These are phyloP conservation scores for Sistotremastrum niveocremeum DNA, from an alignment of 768 basidiomycete genomes.

Conservation along the genomic window DNA sequence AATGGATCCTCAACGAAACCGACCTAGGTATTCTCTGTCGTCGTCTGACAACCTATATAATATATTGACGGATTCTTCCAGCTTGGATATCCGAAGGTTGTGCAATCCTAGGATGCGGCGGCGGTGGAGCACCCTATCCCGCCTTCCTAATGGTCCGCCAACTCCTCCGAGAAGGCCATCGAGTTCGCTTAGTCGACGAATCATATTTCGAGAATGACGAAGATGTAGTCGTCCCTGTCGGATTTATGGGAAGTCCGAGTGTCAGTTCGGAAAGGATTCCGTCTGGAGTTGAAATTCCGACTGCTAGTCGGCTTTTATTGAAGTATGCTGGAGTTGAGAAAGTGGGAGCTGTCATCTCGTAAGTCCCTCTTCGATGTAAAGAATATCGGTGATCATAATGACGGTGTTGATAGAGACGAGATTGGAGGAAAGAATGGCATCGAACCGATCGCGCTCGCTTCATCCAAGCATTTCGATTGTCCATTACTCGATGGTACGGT, in stretches of 20 bases:
- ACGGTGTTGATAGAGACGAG: slow-evolving; percentile 14
- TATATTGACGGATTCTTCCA: background rate
- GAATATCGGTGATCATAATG: no score
- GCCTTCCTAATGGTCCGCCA: slow-evolving; percentile 37
- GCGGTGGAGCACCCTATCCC: slow-evolving; percentile 46
- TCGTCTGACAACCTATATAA: background rate
- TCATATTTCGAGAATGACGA: slow-evolving; percentile 21
- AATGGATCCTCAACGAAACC: slow-evolving; percentile 33
- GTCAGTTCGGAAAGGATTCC: slow-evolving; percentile 19
- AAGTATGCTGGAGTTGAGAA: slow-evolving; percentile 11
- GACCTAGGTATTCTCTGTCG: slow-evolving; percentile 17
- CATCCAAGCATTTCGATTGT: slow-evolving; percentile 4
- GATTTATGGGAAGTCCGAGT: slow-evolving; percentile 30
- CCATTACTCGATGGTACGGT: background rate
- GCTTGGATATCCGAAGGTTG: slow-evolving; percentile 52
- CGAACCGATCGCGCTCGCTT: slow-evolving; percentile 13
- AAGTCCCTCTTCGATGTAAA: no score
- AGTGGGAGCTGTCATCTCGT: slow-evolving; percentile 11
- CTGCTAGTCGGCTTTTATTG: slow-evolving; percentile 9
- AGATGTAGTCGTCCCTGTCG: slow-evolving; percentile 27
- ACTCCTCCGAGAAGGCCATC: slow-evolving; percentile 34
- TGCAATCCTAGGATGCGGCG: slow-evolving; percentile 48
- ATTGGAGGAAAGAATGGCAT: slow-evolving; percentile 31
- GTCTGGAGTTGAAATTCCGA: slow-evolving; percentile 5
- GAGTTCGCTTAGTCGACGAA: slow-evolving; percentile 28